Base-by-base conservation (phyloP, 202 grass and related monocot genomes). In the Schoenoplectus tabernaemontani region DNA sequence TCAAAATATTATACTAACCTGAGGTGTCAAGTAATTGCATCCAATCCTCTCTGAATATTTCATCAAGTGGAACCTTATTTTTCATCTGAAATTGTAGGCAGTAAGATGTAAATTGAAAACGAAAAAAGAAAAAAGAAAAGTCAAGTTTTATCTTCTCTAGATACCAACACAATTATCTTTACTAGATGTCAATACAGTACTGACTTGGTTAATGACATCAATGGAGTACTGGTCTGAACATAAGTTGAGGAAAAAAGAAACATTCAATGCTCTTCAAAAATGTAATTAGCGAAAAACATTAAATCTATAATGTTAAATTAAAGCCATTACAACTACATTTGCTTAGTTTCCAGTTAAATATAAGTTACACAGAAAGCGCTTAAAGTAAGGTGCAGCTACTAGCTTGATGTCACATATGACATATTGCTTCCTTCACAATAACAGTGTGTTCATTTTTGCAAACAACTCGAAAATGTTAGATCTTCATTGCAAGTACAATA, bases 1-100 rank as follows among this genome's bases (percentile, higher is more conserved):
- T 53, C 69, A 74, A 53, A 74, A 26, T 64, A 64, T 64, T 64
- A 80, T 51, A 80, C 77, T 64, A n/a, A 80, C 77, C 77, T 43
- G 57, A 42, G 54, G 22, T 1, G 43, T 33, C 57, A 33, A 46
- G 34, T 28, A 23, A 57, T 80, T 37, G 44, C 32, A 34, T 62
- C 57, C 57, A 47, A 64, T 64, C 59, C 77, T 80, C 77, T 20
- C 32, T 43, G 22, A 80, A 63, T 80, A 80, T 80, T 34, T 80
- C 59, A 48, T 46, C 77, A 33, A 80, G 54, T 7, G 77, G 15
- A 50, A 22, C 43, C 41, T 41, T 59, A 50, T 19, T 28, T 19
- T 80, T 80, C 10, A 80, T 80, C 77, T 80, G 57, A 60, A 64
- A 80, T 63, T 46, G 64, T n/a, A 80, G 37, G 9, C 3, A 24